Evolutionary conservation across 768 basidiomycete genomes (phyloP), one percentile per base, ranked within the genome.

Genomic region (Strobilomyces echinocephalus): DNA sequence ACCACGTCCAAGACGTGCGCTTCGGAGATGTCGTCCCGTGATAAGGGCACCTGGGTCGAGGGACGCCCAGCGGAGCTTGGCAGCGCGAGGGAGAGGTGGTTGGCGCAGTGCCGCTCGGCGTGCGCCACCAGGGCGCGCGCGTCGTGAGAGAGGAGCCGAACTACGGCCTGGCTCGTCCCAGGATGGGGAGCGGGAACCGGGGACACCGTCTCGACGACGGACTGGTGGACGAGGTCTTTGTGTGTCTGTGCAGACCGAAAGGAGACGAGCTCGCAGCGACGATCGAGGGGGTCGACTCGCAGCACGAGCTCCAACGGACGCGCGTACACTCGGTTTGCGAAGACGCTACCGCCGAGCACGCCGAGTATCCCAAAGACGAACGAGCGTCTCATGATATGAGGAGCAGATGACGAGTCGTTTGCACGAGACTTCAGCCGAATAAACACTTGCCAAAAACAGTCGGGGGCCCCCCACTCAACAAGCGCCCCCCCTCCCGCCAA

Each of bases 321-420:
- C 85, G 86, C 78, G 81, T 84, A 87, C 86, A 73, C 41, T 84
- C 79, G 26, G 10, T n/a, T 42, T 8, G 52, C 60, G 24, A 35
- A 18, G 8, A 46, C 52, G 18, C 53, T 35, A 41, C 43, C 34
- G 15, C 43, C 34, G 15, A 61, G 49, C 5, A 42, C 21, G 11
- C 44, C 11, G 46, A 61, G 28, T 18, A 31, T 56, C 11, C 42
- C 43, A 16, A 38, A 34, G 24, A 57, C 8, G 45, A 47, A 36
- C 49, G 40, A 30, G 35, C 41, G 53, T 39, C 33, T 63, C 64
- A 67, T 66, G 55, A 20, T 48, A 16, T 2, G 40, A 20, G 5
- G 33, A 24, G 15, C 24, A 24, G 49, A 7, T 30, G 26, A 40
- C n/a, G 11, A n/a, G 21, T 30, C 14, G 24, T 30, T n/a, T 15